Percentiles rank a stretch among this genome's conserved stretches.
Evolutionary conservation across 1,139 yeast species (phyloP).

Genomic region (Hyphopichia pseudoburtonii): DNA sequence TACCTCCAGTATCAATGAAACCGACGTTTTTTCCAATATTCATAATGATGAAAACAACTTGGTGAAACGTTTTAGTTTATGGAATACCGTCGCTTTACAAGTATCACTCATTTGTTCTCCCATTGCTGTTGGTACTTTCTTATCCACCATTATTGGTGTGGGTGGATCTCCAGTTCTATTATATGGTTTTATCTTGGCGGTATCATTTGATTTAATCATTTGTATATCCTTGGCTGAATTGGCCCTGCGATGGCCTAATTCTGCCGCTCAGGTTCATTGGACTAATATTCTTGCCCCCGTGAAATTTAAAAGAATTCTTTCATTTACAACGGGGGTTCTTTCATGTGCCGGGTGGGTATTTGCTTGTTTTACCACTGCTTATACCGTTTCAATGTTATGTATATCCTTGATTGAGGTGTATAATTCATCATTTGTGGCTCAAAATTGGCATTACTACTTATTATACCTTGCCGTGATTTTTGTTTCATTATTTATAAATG

Average conservation of each 20-base stretch:
- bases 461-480: conserved; percentile 18
- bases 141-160: conserved; percentile 25
- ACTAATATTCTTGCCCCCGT: conserved; percentile 24
- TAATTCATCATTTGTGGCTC: conserved; percentile 21
- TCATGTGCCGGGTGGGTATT: conserved; percentile 55
- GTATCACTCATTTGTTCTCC: conserved; percentile 25
- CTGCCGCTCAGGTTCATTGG: conserved; percentile 33
- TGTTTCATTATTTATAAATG: conserved; percentile 19
- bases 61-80: conserved; percentile 21
- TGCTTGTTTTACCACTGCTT: conserved; percentile 30
- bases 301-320: conserved; percentile 18
- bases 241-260: conserved; percentile 28
- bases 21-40: neutral
- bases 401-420: conserved; percentile 39
- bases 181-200: conserved; percentile 23
- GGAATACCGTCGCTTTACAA: conserved; percentile 24
- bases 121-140: conserved; percentile 25
- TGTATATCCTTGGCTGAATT: conserved; percentile 27
- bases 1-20: too few relatives aligned
- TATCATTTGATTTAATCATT: conserved; percentile 19
- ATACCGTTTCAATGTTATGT: conserved; percentile 44
- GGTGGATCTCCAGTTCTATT: conserved; percentile 27
- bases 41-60: conserved; percentile 6
- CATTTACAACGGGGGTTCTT: conserved; percentile 48
- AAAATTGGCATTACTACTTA: conserved; percentile 24